Evolutionary conservation across 768 basidiomycete genomes (phyloP).

Genomic region (Suillus paluster): DNA sequence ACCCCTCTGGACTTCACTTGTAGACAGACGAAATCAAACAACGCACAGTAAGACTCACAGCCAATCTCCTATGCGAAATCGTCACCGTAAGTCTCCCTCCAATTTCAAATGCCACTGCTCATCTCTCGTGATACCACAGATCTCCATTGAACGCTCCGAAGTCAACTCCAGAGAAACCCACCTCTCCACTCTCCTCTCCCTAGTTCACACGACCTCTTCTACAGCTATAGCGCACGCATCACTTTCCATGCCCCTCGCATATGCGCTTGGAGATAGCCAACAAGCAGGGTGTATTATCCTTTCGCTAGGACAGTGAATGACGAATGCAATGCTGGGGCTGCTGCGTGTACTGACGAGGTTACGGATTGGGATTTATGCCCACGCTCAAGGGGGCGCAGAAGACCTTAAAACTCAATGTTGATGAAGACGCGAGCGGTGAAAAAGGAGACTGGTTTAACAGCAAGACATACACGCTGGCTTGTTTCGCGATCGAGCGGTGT

Average conservation of each 20-base stretch:
- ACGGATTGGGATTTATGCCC: no score
- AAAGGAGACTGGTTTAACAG: conserved; percentile 19
- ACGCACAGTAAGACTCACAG: conserved; percentile 64
- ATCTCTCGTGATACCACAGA: conserved; percentile 36
- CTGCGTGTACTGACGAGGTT: no score
- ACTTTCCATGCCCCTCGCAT: conserved; percentile 63
- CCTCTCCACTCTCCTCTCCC: conserved; percentile 60
- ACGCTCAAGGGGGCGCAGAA: no score
- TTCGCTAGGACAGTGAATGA: conserved; percentile 42
- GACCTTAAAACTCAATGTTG: no score
- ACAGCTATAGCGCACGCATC: conserved; percentile 60
- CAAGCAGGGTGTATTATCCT: conserved; percentile 67
- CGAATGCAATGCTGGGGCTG: no score
- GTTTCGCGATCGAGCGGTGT: conserved; percentile 48
- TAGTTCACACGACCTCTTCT: conserved; percentile 60
- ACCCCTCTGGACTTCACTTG: conserved; percentile 57
- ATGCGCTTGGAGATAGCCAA: no score
- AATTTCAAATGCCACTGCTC: background rate
- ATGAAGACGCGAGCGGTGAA: background rate
- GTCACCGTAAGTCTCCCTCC: no score
- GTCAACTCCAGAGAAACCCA: conserved; percentile 61
- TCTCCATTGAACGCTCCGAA: conserved; percentile 67
- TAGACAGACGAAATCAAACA: conserved; percentile 56
- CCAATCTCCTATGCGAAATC: conserved; percentile 74
- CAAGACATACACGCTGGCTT: conserved; percentile 36